Evolutionary conservation across 2,329 filamentous ascomycete genomes (phyloP).

Genomic region (Talaromyces sp.): DNA sequence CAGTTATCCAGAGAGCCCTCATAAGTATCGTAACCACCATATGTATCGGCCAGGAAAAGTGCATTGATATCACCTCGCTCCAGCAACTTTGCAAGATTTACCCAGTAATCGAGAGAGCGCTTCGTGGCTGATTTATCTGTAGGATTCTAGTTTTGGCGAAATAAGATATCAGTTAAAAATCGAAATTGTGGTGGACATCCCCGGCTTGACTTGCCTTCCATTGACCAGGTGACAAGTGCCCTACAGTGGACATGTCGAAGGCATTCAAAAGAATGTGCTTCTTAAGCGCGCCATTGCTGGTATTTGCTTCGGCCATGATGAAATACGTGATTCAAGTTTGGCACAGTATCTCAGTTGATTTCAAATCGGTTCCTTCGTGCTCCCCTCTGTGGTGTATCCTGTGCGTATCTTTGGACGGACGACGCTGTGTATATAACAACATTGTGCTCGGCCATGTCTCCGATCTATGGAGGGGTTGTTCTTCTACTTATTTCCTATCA

Average conservation of each 20-base stretch:
- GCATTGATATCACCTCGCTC: slow-evolving; percentile 60
- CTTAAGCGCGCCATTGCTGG: not conserved
- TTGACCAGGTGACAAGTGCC: slow-evolving; percentile 37
- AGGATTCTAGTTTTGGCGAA: slow-evolving; percentile 51
- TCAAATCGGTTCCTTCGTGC: too few species aligned
- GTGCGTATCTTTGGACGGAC: too few species aligned
- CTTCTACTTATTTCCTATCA: not conserved
- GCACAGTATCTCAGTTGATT: too few species aligned
- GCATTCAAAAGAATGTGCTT: slow-evolving; percentile 35
- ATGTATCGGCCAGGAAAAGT: slow-evolving; percentile 62
- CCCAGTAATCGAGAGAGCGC: slow-evolving; percentile 58
- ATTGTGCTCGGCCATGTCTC: not conserved
- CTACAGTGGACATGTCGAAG: slow-evolving; percentile 45
- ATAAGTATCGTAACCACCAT: slow-evolving; percentile 60
- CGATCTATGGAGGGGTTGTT: not conserved
- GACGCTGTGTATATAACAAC: not conserved
- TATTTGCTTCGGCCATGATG: not conserved
- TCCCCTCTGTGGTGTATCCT: too few species aligned
- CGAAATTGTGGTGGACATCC: not conserved
- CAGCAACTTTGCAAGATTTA: slow-evolving; percentile 57
- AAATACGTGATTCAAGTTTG: too few species aligned
- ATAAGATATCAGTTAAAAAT: too few species aligned
- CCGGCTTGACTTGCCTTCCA: slow-evolving; percentile 48
- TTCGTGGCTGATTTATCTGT: slow-evolving; percentile 58
- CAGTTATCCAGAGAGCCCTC: slow-evolving; percentile 56